Percentiles rank a stretch among this genome's conserved stretches.
Conservation (phyloP, 495 filamentous ascomycete species). For the Xylaria scruposa region DNA sequence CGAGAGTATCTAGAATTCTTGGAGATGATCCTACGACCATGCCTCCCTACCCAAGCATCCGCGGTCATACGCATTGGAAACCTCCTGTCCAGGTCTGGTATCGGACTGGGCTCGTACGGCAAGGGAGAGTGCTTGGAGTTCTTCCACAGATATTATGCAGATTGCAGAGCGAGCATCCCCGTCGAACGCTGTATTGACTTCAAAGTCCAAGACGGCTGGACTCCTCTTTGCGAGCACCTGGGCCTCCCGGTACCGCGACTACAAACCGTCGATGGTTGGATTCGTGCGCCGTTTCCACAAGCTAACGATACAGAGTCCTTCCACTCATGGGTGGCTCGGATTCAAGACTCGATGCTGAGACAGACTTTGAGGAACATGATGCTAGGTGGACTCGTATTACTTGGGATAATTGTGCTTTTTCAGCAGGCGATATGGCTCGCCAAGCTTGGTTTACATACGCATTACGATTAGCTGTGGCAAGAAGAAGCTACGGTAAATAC, state of each 20-base stretch:
- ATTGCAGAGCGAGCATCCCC: constrained; percentile 31
- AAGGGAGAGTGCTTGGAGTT: constrained; percentile 30
- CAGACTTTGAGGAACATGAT: constrained; percentile 8
- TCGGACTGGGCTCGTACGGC: constrained; percentile 21
- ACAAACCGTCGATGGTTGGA: constrained; percentile 12
- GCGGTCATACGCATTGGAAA: constrained; percentile 23
- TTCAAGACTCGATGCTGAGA: constrained; percentile 4
- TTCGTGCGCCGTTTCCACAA: constrained; percentile 22
- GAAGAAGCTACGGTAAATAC: background rate
- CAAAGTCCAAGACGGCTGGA: constrained; percentile 67
- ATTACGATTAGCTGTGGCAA: background rate
- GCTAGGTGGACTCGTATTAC: background rate
- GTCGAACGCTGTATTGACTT: constrained; percentile 57
- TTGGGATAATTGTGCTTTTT: background rate
- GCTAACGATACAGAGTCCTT: constrained; percentile 27
- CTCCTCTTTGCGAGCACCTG: constrained; percentile 66
- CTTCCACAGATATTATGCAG: constrained; percentile 31
- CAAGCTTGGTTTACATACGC: background rate
- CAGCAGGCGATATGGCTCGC: background rate
- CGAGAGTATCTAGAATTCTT: constrained; percentile 39
- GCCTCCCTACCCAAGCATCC: constrained; percentile 59
- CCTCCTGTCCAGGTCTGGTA: constrained; percentile 52
- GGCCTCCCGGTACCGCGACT: constrained; percentile 56
- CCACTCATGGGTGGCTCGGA: constrained; percentile 17
- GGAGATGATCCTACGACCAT: constrained; percentile 34